A percentile compares a stretch with the other conserved stretches of the same genome.
phyloP scores from a whole-genome alignment of 192 early-diverging fungal genomes.

The Backusella luteola region DNA sequence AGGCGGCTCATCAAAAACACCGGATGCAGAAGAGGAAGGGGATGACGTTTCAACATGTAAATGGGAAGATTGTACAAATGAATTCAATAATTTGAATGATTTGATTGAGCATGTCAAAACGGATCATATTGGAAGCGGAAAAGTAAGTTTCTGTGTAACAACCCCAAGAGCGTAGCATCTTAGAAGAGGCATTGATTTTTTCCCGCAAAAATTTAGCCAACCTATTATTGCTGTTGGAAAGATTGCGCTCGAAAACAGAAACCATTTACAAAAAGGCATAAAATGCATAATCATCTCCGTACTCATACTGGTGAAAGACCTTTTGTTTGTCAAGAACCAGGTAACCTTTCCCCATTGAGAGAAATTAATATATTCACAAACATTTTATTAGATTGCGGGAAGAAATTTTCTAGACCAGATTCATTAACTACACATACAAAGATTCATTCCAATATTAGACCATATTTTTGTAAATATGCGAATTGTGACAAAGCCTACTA shows the following conservation, averaged over 20 bases:
- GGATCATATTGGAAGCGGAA: conserved; percentile 54
- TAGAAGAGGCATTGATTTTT: neutral
- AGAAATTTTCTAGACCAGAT: conserved; percentile 76
- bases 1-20: neutral
- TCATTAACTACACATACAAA: conserved; percentile 69
- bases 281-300: conserved; percentile 70
- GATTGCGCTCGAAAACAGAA: conserved; percentile 51
- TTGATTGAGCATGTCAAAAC: conserved; percentile 52
- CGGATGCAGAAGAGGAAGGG: conserved; percentile 16
- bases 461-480: conserved; percentile 45
- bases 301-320: conserved; percentile 80
- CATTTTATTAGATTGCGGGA: conserved; percentile 52
- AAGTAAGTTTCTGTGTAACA: conserved; percentile 37
- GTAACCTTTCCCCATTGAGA: conserved; percentile 3
- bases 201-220: conserved; percentile 22
- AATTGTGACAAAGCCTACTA: conserved; percentile 53
- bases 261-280: conserved; percentile 72
- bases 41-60: conserved; percentile 40
- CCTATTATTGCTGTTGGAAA: conserved; percentile 53
- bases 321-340: conserved; percentile 59
- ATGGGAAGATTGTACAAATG: conserved; percentile 50
- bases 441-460: conserved; percentile 56
- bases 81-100: conserved; percentile 43
- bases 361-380: neutral
- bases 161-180: neutral